phyloP scores from a whole-genome alignment of 2,329 filamentous ascomycete species.

The Ceratocystis albifundus region DNA sequence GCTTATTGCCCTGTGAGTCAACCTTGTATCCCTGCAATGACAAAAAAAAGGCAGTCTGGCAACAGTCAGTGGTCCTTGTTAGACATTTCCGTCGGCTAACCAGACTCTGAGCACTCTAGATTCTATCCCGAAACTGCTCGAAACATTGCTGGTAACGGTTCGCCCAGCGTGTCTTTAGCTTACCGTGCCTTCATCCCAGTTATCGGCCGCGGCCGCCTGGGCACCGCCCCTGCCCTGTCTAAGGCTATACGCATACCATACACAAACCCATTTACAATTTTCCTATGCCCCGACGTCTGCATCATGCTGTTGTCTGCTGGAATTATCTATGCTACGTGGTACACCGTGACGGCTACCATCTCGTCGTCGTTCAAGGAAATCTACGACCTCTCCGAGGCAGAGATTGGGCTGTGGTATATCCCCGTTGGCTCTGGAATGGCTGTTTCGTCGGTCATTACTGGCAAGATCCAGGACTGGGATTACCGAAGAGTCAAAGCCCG shows the following conservation, averaged over 20 bases:
- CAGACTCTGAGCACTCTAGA: background rate
- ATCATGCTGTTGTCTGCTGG: slow-evolving; percentile 29
- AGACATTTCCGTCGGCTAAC: background rate
- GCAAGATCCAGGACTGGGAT: slow-evolving; percentile 29
- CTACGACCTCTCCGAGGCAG: slow-evolving; percentile 29
- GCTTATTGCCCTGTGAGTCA: slow-evolving; percentile 27
- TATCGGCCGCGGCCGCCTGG: slow-evolving; percentile 18
- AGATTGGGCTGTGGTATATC: slow-evolving; percentile 30
- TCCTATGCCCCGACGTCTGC: slow-evolving; percentile 29
- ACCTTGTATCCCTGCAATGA: background rate
- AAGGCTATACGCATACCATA: slow-evolving; percentile 15
- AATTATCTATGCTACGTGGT: slow-evolving; percentile 31
- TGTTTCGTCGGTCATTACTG: slow-evolving; percentile 27
- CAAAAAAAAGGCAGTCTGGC: background rate
- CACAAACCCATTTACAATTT: slow-evolving; percentile 29
- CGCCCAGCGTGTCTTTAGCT: slow-evolving; percentile 22
- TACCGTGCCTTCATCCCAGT: slow-evolving; percentile 25
- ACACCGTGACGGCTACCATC: slow-evolving; percentile 31
- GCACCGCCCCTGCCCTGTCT: background rate
- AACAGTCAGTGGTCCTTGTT: background rate
- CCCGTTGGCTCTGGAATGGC: slow-evolving; percentile 29
- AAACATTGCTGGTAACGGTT: slow-evolving; percentile 28
- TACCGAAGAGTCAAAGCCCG: slow-evolving; percentile 26
- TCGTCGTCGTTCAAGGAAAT: slow-evolving; percentile 28
- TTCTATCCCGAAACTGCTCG: slow-evolving; percentile 30